A percentile compares a stretch with the other conserved stretches of the same genome.
phyloP scores from a whole-genome alignment of 306 rosid genomes.

The Crataegus laevigata region DNA sequence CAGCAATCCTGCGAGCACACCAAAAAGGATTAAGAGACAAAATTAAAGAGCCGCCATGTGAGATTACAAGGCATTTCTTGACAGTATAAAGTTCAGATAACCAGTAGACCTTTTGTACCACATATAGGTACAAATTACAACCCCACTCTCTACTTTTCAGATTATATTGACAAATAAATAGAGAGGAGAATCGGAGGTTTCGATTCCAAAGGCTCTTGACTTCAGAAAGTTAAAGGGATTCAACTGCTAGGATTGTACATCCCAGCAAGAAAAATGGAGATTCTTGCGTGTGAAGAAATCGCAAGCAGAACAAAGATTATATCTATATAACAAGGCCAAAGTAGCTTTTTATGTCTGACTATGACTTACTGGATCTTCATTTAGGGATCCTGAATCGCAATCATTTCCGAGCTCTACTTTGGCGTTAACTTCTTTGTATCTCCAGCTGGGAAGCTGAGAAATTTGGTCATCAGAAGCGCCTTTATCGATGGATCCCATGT shows the following conservation, averaged over 20 bases:
- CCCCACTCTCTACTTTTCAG: too few species aligned
- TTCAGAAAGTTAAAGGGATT: not conserved
- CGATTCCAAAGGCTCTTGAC: not conserved
- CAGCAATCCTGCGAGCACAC: constrained; percentile 69
- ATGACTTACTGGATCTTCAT: constrained; percentile 72
- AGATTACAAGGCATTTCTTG: not conserved
- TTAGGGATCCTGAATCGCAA: constrained; percentile 25
- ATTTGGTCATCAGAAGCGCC: constrained; percentile 89
- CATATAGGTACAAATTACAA: too few species aligned
- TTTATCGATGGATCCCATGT: constrained; percentile 55
- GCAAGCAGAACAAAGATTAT: not conserved
- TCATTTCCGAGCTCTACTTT: constrained; percentile 34
- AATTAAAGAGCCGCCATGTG: not conserved
- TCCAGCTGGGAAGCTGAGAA: constrained; percentile 72
- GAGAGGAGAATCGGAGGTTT: not conserved
- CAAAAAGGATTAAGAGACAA: not conserved
- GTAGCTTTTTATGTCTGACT: not conserved
- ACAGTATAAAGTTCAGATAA: not conserved
- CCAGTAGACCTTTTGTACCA: not conserved
- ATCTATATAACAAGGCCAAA: not conserved
- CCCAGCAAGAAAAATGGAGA: not conserved
- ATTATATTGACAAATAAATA: not conserved
- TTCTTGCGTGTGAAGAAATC: not conserved
- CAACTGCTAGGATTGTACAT: not conserved
- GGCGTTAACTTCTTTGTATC: constrained; percentile 33